Base-by-base conservation (phyloP, 345 rosid species). In the Angophora floribunda region DNA sequence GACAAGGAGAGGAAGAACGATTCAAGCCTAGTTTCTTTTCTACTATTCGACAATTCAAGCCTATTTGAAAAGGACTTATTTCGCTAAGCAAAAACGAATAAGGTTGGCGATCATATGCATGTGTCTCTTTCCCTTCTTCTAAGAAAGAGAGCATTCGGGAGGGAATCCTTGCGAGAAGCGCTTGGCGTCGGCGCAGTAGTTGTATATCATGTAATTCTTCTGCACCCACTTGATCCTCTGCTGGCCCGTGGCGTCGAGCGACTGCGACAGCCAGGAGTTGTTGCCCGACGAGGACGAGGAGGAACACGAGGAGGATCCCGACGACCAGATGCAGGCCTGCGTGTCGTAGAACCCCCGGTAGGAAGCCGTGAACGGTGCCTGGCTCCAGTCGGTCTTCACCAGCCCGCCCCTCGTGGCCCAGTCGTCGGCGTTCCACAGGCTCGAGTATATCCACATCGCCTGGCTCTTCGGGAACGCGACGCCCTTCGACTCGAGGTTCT, bases 101-200 rank as follows among this genome's bases (percentile, higher is more conserved):
- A 21, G 45, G 49, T 75, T 36, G 82, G 13, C 3, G 82, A 36
- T 75, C 82, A 41, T 75, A 75, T 41, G 82, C 82, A 75, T 36
- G 82, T 19, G 26, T 19, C 28, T 36, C 24, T 5, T 41, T 75
- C 19, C 47, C 82, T 75, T 41, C 82, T 44, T 75, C 49, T 75
- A 75, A 52, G 86, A 41, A 75, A 75, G 30, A 41, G 63, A 51
- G 90, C 96, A 94, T 87, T 93, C 95, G 5, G 90, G 89, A 6
- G 96, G 96, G 85, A 93, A 88, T 87, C 95, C 94, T 32, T 87
- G 89, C 22, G 94, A 94, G 89, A 92, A 94, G 45, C 95, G 91
- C 57, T 92, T 93, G 0, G 89, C 28, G 86, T 94, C 96, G 6
- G 88, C 65, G 61, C 95, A 94, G 28, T 94, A 94, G 41, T 93